Evolutionary conservation across 2,329 filamentous ascomycete genomes (phyloP).

Genomic region (Elsinoe australis): DNA sequence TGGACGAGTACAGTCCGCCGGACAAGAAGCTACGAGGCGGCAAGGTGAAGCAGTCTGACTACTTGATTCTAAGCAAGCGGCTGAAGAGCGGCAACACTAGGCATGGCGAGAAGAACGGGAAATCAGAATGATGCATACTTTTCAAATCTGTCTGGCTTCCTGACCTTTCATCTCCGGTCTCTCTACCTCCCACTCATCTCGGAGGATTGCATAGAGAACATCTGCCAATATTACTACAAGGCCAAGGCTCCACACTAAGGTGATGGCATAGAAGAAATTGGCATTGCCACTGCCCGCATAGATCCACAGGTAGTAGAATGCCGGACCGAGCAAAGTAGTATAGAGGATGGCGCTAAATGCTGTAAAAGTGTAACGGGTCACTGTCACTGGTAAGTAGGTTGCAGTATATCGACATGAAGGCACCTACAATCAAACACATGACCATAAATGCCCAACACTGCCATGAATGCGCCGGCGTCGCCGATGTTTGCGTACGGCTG

Average conservation of each 20-base stretch:
- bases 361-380: slow-evolving; percentile 91
- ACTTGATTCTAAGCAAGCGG: slow-evolving; percentile 47
- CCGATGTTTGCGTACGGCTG: slow-evolving; percentile 94
- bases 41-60: slow-evolving; percentile 43
- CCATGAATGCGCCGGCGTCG: slow-evolving; percentile 80
- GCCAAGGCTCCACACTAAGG: slow-evolving; percentile 92
- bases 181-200: slow-evolving; percentile 92
- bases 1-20: slow-evolving; percentile 47
- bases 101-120: neutral
- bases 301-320: slow-evolving; percentile 96
- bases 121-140: slow-evolving; percentile 25
- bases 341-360: slow-evolving; percentile 77
- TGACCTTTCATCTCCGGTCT: slow-evolving; percentile 84
- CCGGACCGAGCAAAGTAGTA: slow-evolving; percentile 78
- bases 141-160: slow-evolving; percentile 72
- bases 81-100: neutral
- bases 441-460: slow-evolving; percentile 74
- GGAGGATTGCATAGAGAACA: slow-evolving; percentile 74
- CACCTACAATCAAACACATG: slow-evolving; percentile 74
- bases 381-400: slow-evolving; percentile 37
- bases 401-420: neutral
- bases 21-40: slow-evolving; percentile 44
- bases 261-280: slow-evolving; percentile 99
- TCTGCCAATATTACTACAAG: slow-evolving; percentile 82
- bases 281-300: slow-evolving; percentile 96